phyloP scores from a whole-genome alignment of 148 eudicot genomes.

The Rheum nobile region DNA sequence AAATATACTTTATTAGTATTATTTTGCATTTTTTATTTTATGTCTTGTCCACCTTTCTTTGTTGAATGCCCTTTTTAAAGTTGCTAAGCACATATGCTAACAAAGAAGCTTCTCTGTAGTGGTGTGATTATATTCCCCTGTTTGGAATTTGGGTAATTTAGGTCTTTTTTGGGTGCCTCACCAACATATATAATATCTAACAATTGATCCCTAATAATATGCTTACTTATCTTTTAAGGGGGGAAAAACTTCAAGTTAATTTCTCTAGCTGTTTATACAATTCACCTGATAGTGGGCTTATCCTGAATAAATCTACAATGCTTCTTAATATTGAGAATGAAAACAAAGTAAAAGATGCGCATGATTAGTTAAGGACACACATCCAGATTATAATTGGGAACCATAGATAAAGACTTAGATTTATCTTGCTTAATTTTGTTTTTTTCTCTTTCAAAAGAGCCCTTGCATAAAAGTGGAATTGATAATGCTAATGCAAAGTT shows the following conservation, averaged over 20 bases:
- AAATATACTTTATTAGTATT: background rate
- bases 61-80: slow-evolving; percentile 1
- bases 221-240: background rate
- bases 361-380: background rate
- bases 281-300: no score
- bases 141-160: background rate
- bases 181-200: background rate
- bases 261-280: no score
- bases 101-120: slow-evolving; percentile 14
- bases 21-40: background rate
- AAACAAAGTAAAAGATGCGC: background rate
- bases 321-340: background rate
- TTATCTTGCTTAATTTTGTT: background rate
- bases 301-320: background rate
- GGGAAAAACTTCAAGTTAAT: no score
- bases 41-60: background rate
- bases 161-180: background rate
- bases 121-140: slow-evolving; percentile 13
- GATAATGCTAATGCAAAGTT: background rate
- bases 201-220: background rate
- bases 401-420: background rate
- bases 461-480: background rate
- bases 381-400: background rate
- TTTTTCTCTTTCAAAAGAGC: background rate
- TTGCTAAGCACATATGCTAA: background rate